Percentiles rank a stretch among this genome's conserved stretches.
Conservation (phyloP, 495 filamentous ascomycete genomes). For the Hypoxylon trugodes region DNA sequence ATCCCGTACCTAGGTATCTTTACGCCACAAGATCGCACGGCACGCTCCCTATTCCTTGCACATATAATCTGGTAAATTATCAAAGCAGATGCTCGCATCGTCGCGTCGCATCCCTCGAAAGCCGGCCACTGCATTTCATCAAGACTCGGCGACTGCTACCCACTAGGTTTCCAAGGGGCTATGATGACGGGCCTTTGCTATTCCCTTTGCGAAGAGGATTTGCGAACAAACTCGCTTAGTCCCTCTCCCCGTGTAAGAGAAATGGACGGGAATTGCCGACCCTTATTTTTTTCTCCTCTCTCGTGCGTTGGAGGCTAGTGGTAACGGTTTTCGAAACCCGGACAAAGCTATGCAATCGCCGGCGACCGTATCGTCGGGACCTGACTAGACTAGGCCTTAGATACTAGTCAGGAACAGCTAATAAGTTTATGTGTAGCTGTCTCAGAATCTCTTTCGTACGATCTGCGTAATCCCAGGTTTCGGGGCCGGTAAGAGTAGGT, state of each 20-base stretch:
- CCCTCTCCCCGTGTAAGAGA: background rate
- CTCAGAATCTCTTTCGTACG: constrained; percentile 23
- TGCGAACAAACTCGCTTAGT: background rate
- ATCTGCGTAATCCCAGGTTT: constrained; percentile 16
- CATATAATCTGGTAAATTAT: background rate
- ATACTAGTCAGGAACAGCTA: constrained; percentile 31
- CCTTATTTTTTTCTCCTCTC: no score
- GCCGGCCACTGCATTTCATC: constrained; percentile 2
- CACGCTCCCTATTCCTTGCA: background rate
- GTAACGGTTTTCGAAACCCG: constrained; percentile 23
- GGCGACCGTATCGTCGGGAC: constrained; percentile 32
- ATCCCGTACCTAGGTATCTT: constrained; percentile 13
- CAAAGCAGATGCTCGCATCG: constrained; percentile 9
- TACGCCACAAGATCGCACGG: constrained; percentile 23
- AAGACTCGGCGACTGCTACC: background rate
- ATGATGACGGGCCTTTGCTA: background rate
- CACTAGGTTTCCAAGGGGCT: background rate
- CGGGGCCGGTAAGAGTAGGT: background rate
- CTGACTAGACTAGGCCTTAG: constrained; percentile 20
- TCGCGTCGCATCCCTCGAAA: constrained; percentile 22
- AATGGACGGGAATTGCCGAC: constrained; percentile 17
- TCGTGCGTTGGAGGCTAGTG: constrained; percentile 15
- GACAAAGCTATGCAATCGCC: constrained; percentile 25
- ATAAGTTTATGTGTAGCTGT: constrained; percentile 14
- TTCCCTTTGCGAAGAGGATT: constrained; percentile 2